Evolutionary conservation across 352 stramenopile genomes (phyloP).

Genomic region (Pythium phragmitis): DNA sequence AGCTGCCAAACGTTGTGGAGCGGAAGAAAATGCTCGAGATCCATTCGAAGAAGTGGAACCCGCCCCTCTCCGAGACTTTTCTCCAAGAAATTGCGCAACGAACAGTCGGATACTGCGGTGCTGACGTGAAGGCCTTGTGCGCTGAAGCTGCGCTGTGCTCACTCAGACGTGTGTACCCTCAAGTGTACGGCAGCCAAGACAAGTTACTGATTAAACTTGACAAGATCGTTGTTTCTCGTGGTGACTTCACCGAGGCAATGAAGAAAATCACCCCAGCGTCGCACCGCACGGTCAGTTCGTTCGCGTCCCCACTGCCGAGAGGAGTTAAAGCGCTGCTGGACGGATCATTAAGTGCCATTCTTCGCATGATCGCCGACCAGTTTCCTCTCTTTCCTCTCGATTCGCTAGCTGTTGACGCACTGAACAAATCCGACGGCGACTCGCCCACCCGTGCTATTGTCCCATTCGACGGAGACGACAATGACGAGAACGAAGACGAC

Average conservation of each 20-base stretch:
- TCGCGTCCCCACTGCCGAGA: constrained; percentile 71
- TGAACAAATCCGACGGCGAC: constrained; percentile 20
- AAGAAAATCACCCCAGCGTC: constrained; percentile 86
- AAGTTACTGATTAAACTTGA: constrained; percentile 78
- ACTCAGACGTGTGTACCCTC: constrained; percentile 81
- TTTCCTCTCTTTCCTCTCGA: constrained; percentile 72
- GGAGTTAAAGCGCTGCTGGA: constrained; percentile 49
- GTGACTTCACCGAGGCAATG: constrained; percentile 68
- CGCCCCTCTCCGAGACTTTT: constrained; percentile 54
- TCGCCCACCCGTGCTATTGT: not conserved
- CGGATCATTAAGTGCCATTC: constrained; percentile 34
- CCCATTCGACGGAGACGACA: constrained; percentile 12
- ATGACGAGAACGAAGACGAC: constrained; percentile 56
- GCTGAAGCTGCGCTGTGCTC: constrained; percentile 88
- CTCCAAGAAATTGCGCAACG: constrained; percentile 76
- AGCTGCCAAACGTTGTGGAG: constrained; percentile 79
- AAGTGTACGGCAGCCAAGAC: constrained; percentile 82
- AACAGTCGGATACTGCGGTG: constrained; percentile 89
- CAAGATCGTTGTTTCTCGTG: constrained; percentile 68
- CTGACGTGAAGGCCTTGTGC: constrained; percentile 91
- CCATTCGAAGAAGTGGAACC: constrained; percentile 88
- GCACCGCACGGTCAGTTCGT: constrained; percentile 63
- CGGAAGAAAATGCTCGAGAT: constrained; percentile 88
- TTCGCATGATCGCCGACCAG: constrained; percentile 44
- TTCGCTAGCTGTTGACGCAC: constrained; percentile 37